Conservation (phyloP, 768 basidiomycete species). For the Ramaria rubella region DNA sequence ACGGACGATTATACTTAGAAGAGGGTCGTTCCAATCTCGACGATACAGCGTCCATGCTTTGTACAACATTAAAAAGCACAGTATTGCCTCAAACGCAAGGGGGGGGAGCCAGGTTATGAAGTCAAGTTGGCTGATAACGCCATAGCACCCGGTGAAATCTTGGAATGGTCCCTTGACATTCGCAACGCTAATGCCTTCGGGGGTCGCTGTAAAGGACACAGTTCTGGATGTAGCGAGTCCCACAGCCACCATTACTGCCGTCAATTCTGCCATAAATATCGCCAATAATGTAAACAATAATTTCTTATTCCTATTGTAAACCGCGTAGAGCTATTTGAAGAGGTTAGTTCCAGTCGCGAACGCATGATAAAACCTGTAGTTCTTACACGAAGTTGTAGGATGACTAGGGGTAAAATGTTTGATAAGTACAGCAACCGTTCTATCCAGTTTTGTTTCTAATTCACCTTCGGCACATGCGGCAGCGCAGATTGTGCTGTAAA, state of each 20-base stretch:
- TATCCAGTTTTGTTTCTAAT: neutral
- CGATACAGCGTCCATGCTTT: constrained; percentile 41
- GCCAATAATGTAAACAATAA: constrained; percentile 41
- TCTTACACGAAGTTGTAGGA: neutral
- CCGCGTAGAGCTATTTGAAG: constrained; percentile 32
- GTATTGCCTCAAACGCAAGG: constrained; percentile 44
- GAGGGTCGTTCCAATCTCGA: neutral
- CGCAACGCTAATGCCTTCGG: neutral
- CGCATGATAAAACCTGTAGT: neutral
- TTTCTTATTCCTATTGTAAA: constrained; percentile 48
- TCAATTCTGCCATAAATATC: constrained; percentile 34
- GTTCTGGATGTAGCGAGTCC: neutral
- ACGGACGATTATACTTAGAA: neutral
- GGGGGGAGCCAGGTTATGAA: constrained; percentile 58
- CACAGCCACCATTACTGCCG: constrained; percentile 36
- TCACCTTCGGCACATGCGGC: too few species aligned
- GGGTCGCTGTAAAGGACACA: neutral
- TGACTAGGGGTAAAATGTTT: neutral
- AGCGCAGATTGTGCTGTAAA: too few species aligned
- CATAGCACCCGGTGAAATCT: neutral
- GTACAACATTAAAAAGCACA: constrained; percentile 44
- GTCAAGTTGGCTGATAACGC: constrained; percentile 26
- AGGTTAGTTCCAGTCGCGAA: neutral
- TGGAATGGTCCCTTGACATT: neutral
- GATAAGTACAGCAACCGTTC: neutral